Evolutionary conservation across 345 rosid species (phyloP).

Genomic region (Aquilaria malaccensis): DNA sequence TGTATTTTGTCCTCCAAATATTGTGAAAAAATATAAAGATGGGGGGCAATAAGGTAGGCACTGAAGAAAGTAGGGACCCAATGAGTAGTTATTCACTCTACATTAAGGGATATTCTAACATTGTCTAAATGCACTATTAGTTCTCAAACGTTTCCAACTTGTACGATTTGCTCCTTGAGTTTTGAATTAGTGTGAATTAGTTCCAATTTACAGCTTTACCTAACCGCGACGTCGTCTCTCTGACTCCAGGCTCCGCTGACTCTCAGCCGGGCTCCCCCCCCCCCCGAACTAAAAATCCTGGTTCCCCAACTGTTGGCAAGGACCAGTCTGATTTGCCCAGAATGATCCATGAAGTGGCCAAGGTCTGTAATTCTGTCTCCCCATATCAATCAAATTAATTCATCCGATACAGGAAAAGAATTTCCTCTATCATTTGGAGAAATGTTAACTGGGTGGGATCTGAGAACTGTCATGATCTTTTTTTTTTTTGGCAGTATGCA

Average conservation of each 20-base stretch:
- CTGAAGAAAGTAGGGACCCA: too few species aligned
- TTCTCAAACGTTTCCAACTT: too few species aligned
- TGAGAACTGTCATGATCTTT: slow-evolving; percentile 26
- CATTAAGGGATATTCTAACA: background rate
- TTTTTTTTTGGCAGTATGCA: slow-evolving; percentile 61
- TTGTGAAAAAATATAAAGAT: too few species aligned
- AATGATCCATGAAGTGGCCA: slow-evolving; percentile 93
- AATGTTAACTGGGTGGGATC: slow-evolving; percentile 26
- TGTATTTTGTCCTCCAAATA: too few species aligned
- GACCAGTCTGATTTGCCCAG: slow-evolving; percentile 83
- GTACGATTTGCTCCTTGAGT: too few species aligned
- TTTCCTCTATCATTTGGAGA: background rate
- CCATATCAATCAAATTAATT: background rate
- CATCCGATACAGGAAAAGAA: background rate
- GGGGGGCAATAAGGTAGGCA: too few species aligned
- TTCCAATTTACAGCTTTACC: too few species aligned
- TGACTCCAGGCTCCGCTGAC: too few species aligned
- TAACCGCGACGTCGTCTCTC: too few species aligned
- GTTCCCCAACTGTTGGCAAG: slow-evolving; percentile 66
- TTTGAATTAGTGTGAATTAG: too few species aligned
- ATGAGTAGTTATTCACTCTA: slow-evolving; percentile 14
- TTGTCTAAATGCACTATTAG: too few species aligned
- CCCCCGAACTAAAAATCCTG: slow-evolving; percentile 5
- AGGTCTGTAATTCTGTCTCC: slow-evolving; percentile 26
- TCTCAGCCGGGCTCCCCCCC: too few species aligned